Evolutionary conservation across 2,329 filamentous ascomycete species (phyloP).

Genomic region (Colletotrichum zoysiae): DNA sequence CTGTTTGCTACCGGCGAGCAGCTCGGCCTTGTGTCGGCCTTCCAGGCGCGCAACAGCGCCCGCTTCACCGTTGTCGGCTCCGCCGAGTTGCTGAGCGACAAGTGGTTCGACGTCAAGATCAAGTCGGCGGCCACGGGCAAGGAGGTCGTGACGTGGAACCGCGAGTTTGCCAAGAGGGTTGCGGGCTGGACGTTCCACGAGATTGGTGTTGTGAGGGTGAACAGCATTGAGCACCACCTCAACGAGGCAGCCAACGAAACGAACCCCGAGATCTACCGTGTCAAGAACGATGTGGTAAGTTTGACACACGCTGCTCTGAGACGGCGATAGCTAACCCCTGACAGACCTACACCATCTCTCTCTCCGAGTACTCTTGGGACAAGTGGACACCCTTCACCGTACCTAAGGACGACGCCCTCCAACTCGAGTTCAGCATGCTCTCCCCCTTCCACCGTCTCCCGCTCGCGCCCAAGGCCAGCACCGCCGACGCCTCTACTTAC

Average conservation of each 20-base stretch:
- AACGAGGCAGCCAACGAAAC: slow-evolving; percentile 68
- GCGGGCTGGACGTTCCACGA: slow-evolving; percentile 98
- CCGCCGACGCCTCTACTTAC: slow-evolving; percentile 79
- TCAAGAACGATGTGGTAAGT: slow-evolving; percentile 97
- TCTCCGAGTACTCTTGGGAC: slow-evolving; percentile 86
- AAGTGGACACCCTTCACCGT: slow-evolving; percentile 81
- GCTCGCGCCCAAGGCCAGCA: slow-evolving; percentile 70
- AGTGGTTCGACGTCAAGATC: slow-evolving; percentile 88
- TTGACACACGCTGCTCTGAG: slow-evolving; percentile 47
- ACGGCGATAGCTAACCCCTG: slow-evolving; percentile 44
- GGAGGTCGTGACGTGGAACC: slow-evolving; percentile 77
- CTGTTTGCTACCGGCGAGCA: slow-evolving; percentile 88
- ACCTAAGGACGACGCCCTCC: slow-evolving; percentile 78
- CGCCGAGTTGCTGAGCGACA: slow-evolving; percentile 86
- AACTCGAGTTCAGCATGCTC: slow-evolving; percentile 99
- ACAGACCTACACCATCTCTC: slow-evolving; percentile 86
- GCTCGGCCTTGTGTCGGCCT: slow-evolving; percentile 83
- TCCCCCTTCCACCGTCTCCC: slow-evolving; percentile 94
- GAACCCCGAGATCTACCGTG: slow-evolving; percentile 91
- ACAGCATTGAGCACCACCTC: slow-evolving; percentile 83
- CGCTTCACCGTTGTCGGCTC: slow-evolving; percentile 88
- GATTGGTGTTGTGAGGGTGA: slow-evolving; percentile 87
- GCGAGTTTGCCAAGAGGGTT: slow-evolving; percentile 85
- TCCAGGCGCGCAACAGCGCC: slow-evolving; percentile 95
- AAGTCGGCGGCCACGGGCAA: slow-evolving; percentile 66